Conservation (phyloP, 805 yeast species). For the Candida pseudofarinosa region DNA sequence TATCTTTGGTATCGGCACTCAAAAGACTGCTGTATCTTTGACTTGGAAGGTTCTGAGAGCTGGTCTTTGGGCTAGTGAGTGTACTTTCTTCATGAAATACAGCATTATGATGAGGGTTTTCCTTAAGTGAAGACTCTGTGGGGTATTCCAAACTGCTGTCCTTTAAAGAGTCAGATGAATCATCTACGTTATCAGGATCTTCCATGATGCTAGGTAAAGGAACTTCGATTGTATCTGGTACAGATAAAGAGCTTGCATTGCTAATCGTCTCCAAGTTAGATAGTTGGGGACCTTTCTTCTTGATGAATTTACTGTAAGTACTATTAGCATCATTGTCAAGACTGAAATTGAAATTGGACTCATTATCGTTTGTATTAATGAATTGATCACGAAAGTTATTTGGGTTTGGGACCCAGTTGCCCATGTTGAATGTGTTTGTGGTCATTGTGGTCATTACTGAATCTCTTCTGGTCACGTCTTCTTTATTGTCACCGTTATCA, state of each 20-base stretch:
- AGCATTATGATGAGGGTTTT: constrained; percentile 15
- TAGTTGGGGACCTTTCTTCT: constrained; percentile 17
- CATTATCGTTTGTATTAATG: constrained; percentile 42
- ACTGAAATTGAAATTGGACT: constrained; percentile 25
- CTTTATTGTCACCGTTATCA: not conserved
- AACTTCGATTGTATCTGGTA: constrained; percentile 40
- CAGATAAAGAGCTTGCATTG: constrained; percentile 25
- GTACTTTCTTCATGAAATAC: constrained; percentile 27
- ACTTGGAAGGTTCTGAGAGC: not conserved
- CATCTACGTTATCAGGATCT: constrained; percentile 19
- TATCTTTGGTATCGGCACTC: constrained; percentile 2
- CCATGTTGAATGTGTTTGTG: constrained; percentile 41
- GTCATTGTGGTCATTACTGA: constrained; percentile 34
- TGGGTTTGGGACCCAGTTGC: constrained; percentile 60
- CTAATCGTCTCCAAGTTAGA: constrained; percentile 15
- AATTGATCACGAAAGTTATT: constrained; percentile 45
- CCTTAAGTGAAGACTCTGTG: constrained; percentile 23
- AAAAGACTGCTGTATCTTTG: constrained; percentile 26
- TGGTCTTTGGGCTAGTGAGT: constrained; percentile 15
- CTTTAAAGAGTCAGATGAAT: constrained; percentile 2
- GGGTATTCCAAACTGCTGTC: constrained; percentile 5
- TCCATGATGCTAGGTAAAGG: constrained; percentile 35
- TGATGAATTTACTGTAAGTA: constrained; percentile 32
- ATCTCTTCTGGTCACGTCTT: constrained; percentile 20
- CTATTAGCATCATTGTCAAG: constrained; percentile 14